phyloP scores from a whole-genome alignment of 768 basidiomycete species.

The Clathrus columnatus region DNA sequence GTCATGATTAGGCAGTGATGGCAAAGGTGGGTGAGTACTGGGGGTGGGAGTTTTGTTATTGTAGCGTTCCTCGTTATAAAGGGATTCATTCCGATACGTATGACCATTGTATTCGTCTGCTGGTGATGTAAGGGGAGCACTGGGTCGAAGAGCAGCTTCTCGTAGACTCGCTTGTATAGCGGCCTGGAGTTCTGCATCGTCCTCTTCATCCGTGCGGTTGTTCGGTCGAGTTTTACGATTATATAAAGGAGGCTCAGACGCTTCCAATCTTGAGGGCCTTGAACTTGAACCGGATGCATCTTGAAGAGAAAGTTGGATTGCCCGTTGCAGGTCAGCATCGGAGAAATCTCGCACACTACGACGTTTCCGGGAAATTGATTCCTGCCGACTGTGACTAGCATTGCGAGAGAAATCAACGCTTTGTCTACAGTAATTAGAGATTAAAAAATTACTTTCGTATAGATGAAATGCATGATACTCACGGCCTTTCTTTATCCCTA shows the following conservation, averaged over 20 bases:
- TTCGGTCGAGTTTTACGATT: slow-evolving; percentile 43
- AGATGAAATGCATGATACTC: slow-evolving; percentile 17
- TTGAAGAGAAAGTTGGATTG: slow-evolving; percentile 83
- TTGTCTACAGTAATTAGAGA: slow-evolving; percentile 1
- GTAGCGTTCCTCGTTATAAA: slow-evolving; percentile 35
- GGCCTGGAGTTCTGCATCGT: slow-evolving; percentile 85
- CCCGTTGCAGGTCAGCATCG: slow-evolving; percentile 87
- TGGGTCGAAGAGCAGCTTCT: slow-evolving; percentile 76
- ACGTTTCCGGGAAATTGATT: slow-evolving; percentile 32
- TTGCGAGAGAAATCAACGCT: slow-evolving; percentile 36
- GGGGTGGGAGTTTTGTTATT: slow-evolving; percentile 26
- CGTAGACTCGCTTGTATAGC: slow-evolving; percentile 92
- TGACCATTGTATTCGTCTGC: slow-evolving; percentile 23
- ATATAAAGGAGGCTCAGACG: slow-evolving; percentile 60
- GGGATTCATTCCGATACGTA: slow-evolving; percentile 14
- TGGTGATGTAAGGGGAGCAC: slow-evolving; percentile 53
- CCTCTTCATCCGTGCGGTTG: slow-evolving; percentile 53
- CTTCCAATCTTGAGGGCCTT: slow-evolving; percentile 49
- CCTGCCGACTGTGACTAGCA: slow-evolving; percentile 37
- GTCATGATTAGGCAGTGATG: slow-evolving; percentile 62
- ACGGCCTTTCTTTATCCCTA: slow-evolving; percentile 39
- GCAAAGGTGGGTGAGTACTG: slow-evolving; percentile 27
- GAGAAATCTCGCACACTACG: slow-evolving; percentile 51
- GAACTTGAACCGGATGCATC: slow-evolving; percentile 47
- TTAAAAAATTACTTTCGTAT: background rate